Conservation (phyloP, 495 filamentous ascomycete species). For the Lasiosphaeris hirsuta region DNA sequence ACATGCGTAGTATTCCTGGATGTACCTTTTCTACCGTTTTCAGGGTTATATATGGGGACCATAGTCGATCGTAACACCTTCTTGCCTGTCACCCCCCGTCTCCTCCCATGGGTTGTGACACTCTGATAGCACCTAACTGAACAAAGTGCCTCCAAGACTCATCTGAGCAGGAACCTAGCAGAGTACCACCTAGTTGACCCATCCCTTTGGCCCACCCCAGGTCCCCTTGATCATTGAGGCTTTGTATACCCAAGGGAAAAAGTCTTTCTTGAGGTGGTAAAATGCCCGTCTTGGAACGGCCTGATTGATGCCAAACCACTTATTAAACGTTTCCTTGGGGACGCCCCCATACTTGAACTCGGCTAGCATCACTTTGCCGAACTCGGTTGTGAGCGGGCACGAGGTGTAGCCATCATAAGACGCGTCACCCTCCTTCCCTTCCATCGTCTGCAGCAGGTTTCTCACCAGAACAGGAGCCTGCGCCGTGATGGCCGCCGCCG, state of each 20-base stretch:
- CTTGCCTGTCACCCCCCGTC: no score
- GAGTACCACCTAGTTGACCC: constrained; percentile 23
- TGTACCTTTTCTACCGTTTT: no score
- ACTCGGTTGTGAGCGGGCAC: constrained; percentile 63
- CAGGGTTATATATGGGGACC: no score
- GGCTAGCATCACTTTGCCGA: constrained; percentile 64
- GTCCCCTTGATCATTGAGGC: constrained; percentile 58
- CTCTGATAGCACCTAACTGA: no score
- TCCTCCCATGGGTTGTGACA: no score
- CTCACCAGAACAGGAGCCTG: constrained; percentile 59
- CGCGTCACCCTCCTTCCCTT: constrained; percentile 51
- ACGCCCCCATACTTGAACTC: constrained; percentile 72
- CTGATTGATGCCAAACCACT: constrained; percentile 57
- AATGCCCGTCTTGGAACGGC: constrained; percentile 51
- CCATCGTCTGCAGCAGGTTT: constrained; percentile 51
- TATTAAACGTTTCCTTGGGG: constrained; percentile 65
- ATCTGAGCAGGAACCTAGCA: no score
- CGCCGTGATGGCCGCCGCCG: constrained; percentile 62
- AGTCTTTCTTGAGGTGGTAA: constrained; percentile 68
- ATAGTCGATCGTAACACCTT: no score
- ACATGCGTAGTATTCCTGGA: no score
- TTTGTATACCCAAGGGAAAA: constrained; percentile 66
- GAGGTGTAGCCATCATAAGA: constrained; percentile 67
- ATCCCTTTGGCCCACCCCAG: constrained; percentile 62
- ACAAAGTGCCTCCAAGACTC: no score